Percentiles rank a stretch among this genome's conserved stretches.
phyloP scores from a whole-genome alignment of 2,329 filamentous ascomycete species.

The Zasmidium cellare region DNA sequence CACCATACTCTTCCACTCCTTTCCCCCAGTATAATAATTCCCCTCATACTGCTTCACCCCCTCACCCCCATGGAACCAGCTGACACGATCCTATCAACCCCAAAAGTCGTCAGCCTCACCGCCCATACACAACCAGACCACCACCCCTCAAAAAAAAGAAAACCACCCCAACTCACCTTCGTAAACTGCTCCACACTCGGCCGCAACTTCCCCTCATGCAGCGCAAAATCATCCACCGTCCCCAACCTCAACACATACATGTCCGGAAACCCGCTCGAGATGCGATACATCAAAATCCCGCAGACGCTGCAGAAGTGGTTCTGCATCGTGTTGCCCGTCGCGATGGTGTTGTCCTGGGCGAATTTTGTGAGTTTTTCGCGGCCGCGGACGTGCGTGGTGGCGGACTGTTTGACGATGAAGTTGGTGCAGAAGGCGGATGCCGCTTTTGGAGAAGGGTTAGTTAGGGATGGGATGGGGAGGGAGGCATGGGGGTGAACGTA shows the following conservation, averaged over 20 bases:
- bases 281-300: constrained; percentile 62
- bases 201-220: constrained; percentile 59
- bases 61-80: constrained; percentile 13
- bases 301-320: constrained; percentile 63
- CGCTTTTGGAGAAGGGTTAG: not conserved
- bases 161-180: constrained; percentile 25
- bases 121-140: too few species aligned
- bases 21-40: constrained; percentile 16
- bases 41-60: constrained; percentile 16
- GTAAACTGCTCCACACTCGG: constrained; percentile 55
- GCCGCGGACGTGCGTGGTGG: constrained; percentile 54
- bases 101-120: too few species aligned
- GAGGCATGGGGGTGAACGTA: not conserved
- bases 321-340: constrained; percentile 54
- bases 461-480: not conserved
- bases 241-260: constrained; percentile 56
- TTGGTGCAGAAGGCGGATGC: constrained; percentile 61
- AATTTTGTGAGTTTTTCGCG: constrained; percentile 51
- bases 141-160: too few species aligned
- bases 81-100: constrained; percentile 42
- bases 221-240: constrained; percentile 61
- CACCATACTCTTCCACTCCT: constrained; percentile 16
- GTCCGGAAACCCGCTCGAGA: constrained; percentile 42
- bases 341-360: constrained; percentile 50
- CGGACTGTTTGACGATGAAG: constrained; percentile 51